phyloP scores from a whole-genome alignment of 768 basidiomycete species.

The Lanmaoa rubissima region DNA sequence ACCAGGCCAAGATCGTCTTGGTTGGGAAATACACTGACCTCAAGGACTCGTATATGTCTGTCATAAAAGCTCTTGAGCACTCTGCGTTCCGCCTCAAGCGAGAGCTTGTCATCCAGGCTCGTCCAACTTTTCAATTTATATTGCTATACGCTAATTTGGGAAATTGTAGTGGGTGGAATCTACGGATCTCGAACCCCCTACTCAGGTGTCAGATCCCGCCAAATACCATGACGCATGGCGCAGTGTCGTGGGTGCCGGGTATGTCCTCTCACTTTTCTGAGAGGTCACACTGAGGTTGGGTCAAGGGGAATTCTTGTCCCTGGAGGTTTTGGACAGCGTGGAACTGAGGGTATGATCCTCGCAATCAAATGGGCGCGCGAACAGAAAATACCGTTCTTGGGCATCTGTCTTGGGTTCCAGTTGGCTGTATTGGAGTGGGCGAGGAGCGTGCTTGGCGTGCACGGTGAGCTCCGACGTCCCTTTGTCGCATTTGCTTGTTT shows the following conservation, averaged over 20 bases:
- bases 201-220: slow-evolving; percentile 75
- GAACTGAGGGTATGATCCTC: slow-evolving; percentile 96
- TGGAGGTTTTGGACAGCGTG: slow-evolving; percentile 91
- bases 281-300: slow-evolving; percentile 10
- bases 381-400: slow-evolving; percentile 91
- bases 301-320: slow-evolving; percentile 92
- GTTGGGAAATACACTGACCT: slow-evolving; percentile 98
- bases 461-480: slow-evolving; percentile 42
- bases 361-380: slow-evolving; percentile 98
- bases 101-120: slow-evolving; percentile 76
- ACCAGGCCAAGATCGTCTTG: slow-evolving; percentile 83
- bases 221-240: slow-evolving; percentile 96
- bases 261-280: slow-evolving; percentile 25
- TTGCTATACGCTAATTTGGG: slow-evolving; percentile 3
- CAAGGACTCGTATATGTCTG: slow-evolving; percentile 98
- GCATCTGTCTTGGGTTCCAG: slow-evolving; percentile 98
- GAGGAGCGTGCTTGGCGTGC: slow-evolving; percentile 71
- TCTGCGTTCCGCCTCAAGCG: slow-evolving; percentile 90
- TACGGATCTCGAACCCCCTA: slow-evolving; percentile 81
- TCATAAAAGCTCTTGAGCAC: slow-evolving; percentile 95
- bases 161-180: slow-evolving; percentile 88
- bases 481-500: background rate
- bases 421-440: slow-evolving; percentile 96
- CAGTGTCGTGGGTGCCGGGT: slow-evolving; percentile 87
- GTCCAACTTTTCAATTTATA: slow-evolving; percentile 22